Evolutionary conservation across 2,329 filamentous ascomycete genomes (phyloP).

Genomic region (Chalaropsis thielavioides): DNA sequence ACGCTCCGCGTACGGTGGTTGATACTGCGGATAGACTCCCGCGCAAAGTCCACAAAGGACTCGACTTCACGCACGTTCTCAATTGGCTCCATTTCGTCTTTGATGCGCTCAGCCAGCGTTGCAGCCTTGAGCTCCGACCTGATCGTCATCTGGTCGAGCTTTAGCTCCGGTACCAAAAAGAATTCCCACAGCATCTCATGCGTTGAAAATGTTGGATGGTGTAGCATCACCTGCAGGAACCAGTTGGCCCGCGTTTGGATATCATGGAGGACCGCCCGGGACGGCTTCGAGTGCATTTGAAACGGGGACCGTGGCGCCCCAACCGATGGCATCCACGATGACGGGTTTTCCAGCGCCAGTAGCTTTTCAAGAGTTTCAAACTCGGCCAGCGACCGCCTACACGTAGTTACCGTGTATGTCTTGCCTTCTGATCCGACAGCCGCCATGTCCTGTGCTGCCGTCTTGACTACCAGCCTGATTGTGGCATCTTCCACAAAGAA

Average conservation of each 20-base stretch:
- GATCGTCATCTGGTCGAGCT: slow-evolving; percentile 77
- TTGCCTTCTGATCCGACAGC: slow-evolving; percentile 34
- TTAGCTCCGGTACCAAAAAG: slow-evolving; percentile 88
- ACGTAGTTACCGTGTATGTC: slow-evolving; percentile 88
- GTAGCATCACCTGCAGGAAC: slow-evolving; percentile 73
- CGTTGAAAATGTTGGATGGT: slow-evolving; percentile 82
- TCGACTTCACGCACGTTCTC: slow-evolving; percentile 78
- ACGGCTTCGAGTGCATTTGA: slow-evolving; percentile 83
- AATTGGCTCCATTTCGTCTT: slow-evolving; percentile 77
- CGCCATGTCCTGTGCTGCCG: slow-evolving; percentile 42
- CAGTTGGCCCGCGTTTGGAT: slow-evolving; percentile 75
- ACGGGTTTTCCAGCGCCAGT: slow-evolving; percentile 77
- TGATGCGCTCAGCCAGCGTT: slow-evolving; percentile 65
- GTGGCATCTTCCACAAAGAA: slow-evolving; percentile 97
- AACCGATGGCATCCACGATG: slow-evolving; percentile 81
- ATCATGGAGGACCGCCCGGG: slow-evolving; percentile 71
- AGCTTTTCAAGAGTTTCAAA: slow-evolving; percentile 83
- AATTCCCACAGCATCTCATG: slow-evolving; percentile 99
- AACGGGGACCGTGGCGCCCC: slow-evolving; percentile 72
- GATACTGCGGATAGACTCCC: slow-evolving; percentile 75
- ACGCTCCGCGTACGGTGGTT: slow-evolving; percentile 72
- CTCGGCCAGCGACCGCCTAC: slow-evolving; percentile 70
- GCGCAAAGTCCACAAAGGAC: slow-evolving; percentile 78
- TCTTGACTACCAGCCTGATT: slow-evolving; percentile 85
- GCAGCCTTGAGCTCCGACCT: slow-evolving; percentile 77